A percentile compares a stretch with the other conserved stretches of the same genome.
phyloP scores from a whole-genome alignment of 2,329 filamentous ascomycete species.

The Metarhizium anisopliae region DNA sequence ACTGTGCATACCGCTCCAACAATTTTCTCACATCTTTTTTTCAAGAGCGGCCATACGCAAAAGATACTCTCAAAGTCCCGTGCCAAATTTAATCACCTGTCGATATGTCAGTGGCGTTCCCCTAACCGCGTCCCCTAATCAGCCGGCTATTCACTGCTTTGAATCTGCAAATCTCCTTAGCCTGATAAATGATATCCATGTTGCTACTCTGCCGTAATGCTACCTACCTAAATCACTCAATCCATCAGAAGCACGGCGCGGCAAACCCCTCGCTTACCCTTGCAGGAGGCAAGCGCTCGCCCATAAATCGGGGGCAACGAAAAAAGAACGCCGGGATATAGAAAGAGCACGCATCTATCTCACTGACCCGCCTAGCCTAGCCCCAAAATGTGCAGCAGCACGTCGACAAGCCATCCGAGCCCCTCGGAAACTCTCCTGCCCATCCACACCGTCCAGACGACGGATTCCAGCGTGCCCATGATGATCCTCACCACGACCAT shows the following conservation, averaged over 20 bases:
- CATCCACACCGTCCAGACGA: conserved; percentile 24
- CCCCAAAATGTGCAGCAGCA: conserved; percentile 17
- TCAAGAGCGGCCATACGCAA: no score
- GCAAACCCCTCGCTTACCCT: not conserved
- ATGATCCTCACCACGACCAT: conserved; percentile 17
- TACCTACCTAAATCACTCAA: not conserved
- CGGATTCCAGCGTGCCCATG: conserved; percentile 17
- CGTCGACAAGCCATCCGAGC: conserved; percentile 19
- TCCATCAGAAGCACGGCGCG: not conserved
- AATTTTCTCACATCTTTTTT: no score
- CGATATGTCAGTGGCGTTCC: no score
- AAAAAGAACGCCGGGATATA: not conserved
- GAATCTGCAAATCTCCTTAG: not conserved
- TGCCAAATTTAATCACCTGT: no score
- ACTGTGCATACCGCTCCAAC: no score
- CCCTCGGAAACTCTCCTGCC: conserved; percentile 13
- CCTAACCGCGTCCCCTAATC: no score
- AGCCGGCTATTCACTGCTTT: no score
- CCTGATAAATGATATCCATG: not conserved
- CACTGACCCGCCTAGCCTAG: conserved; percentile 5
- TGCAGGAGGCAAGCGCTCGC: not conserved
- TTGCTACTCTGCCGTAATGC: not conserved
- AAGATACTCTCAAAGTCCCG: no score
- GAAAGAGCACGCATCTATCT: not conserved
- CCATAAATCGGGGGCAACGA: not conserved